Evolutionary conservation across 352 stramenopile species (phyloP), one percentile per base, ranked within the genome.

Genomic region (Phytophthora constricta): DNA sequence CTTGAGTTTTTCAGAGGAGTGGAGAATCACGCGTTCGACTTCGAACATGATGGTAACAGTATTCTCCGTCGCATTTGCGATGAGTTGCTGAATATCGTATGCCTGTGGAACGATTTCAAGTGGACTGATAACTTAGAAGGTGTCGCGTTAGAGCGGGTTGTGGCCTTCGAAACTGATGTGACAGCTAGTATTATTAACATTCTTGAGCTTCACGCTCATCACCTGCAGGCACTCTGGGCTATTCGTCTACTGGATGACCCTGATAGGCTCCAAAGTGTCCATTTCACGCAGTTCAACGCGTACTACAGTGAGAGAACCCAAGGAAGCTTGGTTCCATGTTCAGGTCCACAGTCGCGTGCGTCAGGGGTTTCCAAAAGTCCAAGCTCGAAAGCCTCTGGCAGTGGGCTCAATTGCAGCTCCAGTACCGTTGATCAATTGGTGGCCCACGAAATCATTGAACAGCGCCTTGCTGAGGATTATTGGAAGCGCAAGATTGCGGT

Each of bases 61-160:
- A 48, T 80, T 20, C 68, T 93, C 20, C 81, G 82, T 55, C 72
- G 66, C n/a, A 81, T 91, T n/a, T 91, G 83, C 43, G 85, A 93
- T 51, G 82, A 93, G 50, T 61, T 93, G 20, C 56, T 91, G 4
- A 87, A 81, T 17, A 86, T 93, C 26, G 79, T 93, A 23, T 91
- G 80, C 43, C 46, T 90, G 19, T 93, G 85, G 85, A 91, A 91
- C 47, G 83, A 93, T 62, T 90, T 93, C 55, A 86, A 90, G 37
- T 91, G 83, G 82, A 78, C 77, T 1, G 79, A 91, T 28, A 79
- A 82, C 50, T 59, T 91, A 3, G 66, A 86, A 39, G 60, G 52
- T 9, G 45, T 89, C 22, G 67, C 74, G 9, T 50, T 86, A 7
- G 81, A 87, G 26, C 69, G 80, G 1, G 79, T 93, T 2, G 34